Evolutionary conservation across 202 grass and related monocot genomes (phyloP), one percentile per base, ranked within the genome.

Genomic region (Panicum hallii): DNA sequence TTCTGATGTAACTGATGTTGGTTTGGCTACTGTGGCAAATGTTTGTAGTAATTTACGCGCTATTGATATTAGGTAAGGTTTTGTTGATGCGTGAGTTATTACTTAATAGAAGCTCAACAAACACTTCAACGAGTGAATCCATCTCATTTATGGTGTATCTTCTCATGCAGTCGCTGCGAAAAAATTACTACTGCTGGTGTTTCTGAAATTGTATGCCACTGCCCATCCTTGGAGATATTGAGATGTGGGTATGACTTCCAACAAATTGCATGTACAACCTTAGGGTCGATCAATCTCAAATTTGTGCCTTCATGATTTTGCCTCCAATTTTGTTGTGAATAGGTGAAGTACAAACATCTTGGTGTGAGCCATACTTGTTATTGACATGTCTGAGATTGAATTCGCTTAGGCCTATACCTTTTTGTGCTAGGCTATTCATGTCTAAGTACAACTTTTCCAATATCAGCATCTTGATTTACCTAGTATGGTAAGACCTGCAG

Each of bases 1-100:
- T 44, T 99, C 96, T 83, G 89, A 96, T 86, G 83, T 94, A 70
- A 94, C 93, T 63, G 93, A 94, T 73, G 53, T 82, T 60, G 93
- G 90, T 62, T 79, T 99, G 78, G 55, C 82, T 81, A 83, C 64
- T 72, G 87, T 86, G 20, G 88, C 93, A 84, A 92, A 72, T 66
- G 87, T 91, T 69, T 96, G 90, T 85, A 95, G 82, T 63, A 90
- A 89, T 75, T 87, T 99, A 61, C 77, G 72, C 6, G 96, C 96
- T 53, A 55, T 96, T 82, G 96, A 99, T 96, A 92, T 96, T 76
- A 94, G 96, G 96, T 99, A 86, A 88, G 80, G 17, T 58, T 88
- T 84, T 28, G 1, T 66, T 66, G 9, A 11, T 44, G 41, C 43
- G 56, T 60, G 14, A 56, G 57, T 3, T 70, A 3, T 72, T 83